Base-by-base conservation (phyloP, 208 protist species). In the Leishmania aethiopica region DNA sequence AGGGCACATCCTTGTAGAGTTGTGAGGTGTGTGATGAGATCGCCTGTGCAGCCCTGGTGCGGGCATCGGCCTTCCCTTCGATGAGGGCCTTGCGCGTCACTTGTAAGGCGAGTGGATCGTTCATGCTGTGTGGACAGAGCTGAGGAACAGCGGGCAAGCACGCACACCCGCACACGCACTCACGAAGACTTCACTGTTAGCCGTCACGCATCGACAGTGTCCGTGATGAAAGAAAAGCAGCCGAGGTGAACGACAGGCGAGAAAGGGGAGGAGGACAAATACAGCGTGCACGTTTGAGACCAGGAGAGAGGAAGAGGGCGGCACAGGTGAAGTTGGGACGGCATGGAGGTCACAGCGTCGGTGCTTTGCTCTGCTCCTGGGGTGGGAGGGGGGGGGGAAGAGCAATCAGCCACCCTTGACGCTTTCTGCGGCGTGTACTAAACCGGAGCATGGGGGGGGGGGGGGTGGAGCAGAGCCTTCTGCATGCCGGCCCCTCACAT, bases 11-110 rank as follows among this genome's bases (percentile, higher is more conserved):
- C 40, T 81, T 86, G 74, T 94, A 96, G n/a, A 92, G 78, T 40
- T 84, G 77, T 28, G 80, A 86, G 11, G 84, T 87, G 64, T 84
- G 85, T 47, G 72, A 69, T 32, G 85, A 84, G n/a, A 96, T 84
- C 40, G 81, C 62, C 57, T 85, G 74, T 25, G 85, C 84, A 8
- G 86, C 89, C 55, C 85, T 84, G 19, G 86, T 79, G 28, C 90
- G 85, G 55, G 83, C 84, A 25, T 96, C 92, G 0, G 86, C 69
- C 75, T 93, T 93, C 13, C 89, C 84, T 75, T 96, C 92, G 28
- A 96, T 75, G 28, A 96, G 79, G 35, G 83, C 55, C 42, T 89
- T 90, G 15, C 88, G 82, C 32, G 88, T 85, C 47, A 84, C 84
- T 66, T 81, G 71, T 0, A 91, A 78, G 45, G 88, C 86, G 22